Evolutionary conservation across 805 yeast genomes (phyloP).

Genomic region (Schizosaccharomyces osmophilus): DNA sequence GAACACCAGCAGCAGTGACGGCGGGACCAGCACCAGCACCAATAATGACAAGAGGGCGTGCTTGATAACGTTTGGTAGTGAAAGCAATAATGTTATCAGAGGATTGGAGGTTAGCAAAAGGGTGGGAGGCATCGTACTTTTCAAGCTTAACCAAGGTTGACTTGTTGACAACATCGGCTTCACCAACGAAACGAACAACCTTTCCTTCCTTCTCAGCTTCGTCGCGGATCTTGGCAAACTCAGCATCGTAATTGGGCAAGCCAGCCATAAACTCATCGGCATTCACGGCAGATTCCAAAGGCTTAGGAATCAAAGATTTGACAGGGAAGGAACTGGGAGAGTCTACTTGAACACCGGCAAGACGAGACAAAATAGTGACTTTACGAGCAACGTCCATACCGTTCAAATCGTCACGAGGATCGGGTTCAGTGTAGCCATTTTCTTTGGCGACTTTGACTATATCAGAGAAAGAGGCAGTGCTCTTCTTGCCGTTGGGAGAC

Average conservation of each 20-base stretch:
- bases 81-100: slow-evolving; percentile 88
- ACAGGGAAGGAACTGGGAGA: slow-evolving; percentile 86
- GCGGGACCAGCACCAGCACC: slow-evolving; percentile 86
- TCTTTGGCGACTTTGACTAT: slow-evolving; percentile 71
- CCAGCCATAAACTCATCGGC: slow-evolving; percentile 32
- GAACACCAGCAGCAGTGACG: slow-evolving; percentile 68
- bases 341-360: slow-evolving; percentile 62
- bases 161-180: slow-evolving; percentile 34
- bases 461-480: slow-evolving; percentile 53
- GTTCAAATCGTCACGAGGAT: slow-evolving; percentile 94
- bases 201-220: slow-evolving; percentile 64
- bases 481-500: slow-evolving; percentile 18
- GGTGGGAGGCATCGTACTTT: slow-evolving; percentile 74
- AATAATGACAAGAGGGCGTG: slow-evolving; percentile 79
- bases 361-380: slow-evolving; percentile 84
- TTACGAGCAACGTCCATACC: slow-evolving; percentile 97
- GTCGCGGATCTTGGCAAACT: slow-evolving; percentile 49
- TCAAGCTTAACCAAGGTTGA: slow-evolving; percentile 27
- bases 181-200: slow-evolving; percentile 83
- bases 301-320: slow-evolving; percentile 74
- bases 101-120: slow-evolving; percentile 86
- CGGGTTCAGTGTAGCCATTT: slow-evolving; percentile 94
- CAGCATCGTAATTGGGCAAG: slow-evolving; percentile 63
- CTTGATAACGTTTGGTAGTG: slow-evolving; percentile 62
- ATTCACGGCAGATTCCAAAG: slow-evolving; percentile 39